These are phyloP conservation scores for Suillus spraguei DNA, from an alignment of 768 basidiomycete genomes.

Conservation along the genomic window DNA sequence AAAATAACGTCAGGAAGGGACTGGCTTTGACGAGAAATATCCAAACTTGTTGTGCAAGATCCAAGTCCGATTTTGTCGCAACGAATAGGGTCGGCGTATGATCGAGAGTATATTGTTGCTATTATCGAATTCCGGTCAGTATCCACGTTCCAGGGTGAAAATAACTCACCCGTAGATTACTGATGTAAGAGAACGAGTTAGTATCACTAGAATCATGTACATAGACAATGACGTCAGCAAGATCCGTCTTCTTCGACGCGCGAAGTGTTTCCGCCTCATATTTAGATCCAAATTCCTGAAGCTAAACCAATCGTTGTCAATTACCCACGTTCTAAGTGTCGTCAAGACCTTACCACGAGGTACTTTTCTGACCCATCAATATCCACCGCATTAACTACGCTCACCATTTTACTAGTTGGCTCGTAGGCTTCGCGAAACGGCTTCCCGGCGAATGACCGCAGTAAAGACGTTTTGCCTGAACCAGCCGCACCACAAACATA, in stretches of 20 bases:
- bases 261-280: constrained; percentile 91
- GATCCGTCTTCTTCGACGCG: constrained; percentile 87
- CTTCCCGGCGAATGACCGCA: constrained; percentile 87
- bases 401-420: constrained; percentile 88
- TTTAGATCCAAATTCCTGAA: constrained; percentile 97
- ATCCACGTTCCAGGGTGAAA: constrained; percentile 2
- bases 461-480: constrained; percentile 88
- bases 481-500: constrained; percentile 96
- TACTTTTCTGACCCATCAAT: constrained; percentile 96
- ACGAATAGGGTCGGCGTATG: constrained; percentile 96
- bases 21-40: constrained; percentile 12
- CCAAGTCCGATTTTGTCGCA: constrained; percentile 98
- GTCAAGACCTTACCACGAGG: constrained; percentile 69
- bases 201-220: constrained; percentile 98
- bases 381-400: constrained; percentile 94
- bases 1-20: constrained; percentile 14
- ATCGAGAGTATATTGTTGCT: constrained; percentile 98
- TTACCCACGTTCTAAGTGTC: background rate
- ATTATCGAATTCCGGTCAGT: constrained; percentile 25
- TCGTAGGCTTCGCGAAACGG: constrained; percentile 74
- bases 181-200: constrained; percentile 98
- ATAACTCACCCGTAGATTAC: constrained; percentile 81
- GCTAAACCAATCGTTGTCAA: constrained; percentile 42
- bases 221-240: constrained; percentile 93
- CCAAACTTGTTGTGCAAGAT: constrained; percentile 89